Base-by-base conservation (phyloP, 2,329 filamentous ascomycete genomes). In the Aureobasidium melanogenum region DNA sequence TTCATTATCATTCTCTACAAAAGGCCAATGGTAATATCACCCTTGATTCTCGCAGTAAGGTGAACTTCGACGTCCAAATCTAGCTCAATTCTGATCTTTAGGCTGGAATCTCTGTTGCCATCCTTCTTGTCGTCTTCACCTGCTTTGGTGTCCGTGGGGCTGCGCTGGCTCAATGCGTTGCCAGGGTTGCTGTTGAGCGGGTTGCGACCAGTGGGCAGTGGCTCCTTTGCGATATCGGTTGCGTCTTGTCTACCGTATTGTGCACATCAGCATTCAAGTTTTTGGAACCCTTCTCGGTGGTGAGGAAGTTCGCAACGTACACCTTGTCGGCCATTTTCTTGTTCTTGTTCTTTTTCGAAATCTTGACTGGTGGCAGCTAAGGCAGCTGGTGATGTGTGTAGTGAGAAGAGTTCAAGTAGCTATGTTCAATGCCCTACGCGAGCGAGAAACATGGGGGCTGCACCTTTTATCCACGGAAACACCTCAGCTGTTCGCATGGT, bases 11-110 rank as follows among this genome's bases (percentile, higher is more conserved):
- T 44, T 26, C 22, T 39, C 65, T 64, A 69, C 65, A 70, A 60
- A 60, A 70, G 52, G 14, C 69, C 67, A 60, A 70, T 70, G 8
- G 66, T 67, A 15, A 70, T 67, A 48, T 70, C 69, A 46, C 68
- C 69, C 58, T 69, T 65, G n/a, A 69, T 64, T 43, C 67, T 61
- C 55, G 69, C 69, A 19, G 66, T 67, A 36, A 70, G 48, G 54
- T 70, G 68, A 4, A 70, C 63, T 56, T 70, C 69, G n/a, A 70
- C 67, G 17, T 69, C 68, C 44, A 70, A 57, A 51, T 70, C 66
- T 50, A 70, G 58, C 60, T 68, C 63, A 34, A 70, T 69, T 44
- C 63, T 62, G 55, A 70, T 70, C 57, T 66, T 68, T 62, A 70
- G 56, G 52, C 67, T 68, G 48, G 64, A 66, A 32, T 68, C 63